Evolutionary conservation across 352 stramenopile genomes (phyloP).

Genomic region (Discostella stelligera): DNA sequence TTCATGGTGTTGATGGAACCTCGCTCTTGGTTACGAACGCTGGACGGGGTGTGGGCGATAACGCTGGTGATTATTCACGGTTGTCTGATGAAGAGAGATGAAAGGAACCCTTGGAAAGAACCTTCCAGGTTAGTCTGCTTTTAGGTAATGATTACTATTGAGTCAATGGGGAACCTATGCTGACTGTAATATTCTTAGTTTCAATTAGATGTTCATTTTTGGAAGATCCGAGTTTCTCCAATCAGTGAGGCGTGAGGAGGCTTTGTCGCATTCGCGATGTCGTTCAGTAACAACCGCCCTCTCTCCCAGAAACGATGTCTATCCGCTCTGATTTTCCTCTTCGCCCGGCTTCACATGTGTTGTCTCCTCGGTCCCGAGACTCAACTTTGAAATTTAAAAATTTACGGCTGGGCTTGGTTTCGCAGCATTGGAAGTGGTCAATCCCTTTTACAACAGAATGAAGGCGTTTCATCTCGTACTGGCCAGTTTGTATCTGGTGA

Average conservation of each 20-base stretch:
- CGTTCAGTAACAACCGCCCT: too few relatives aligned
- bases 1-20: conserved; percentile 64
- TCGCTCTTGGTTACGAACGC: conserved; percentile 63
- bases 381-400: too few relatives aligned
- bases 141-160: neutral
- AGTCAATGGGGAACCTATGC: neutral
- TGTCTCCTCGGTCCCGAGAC: conserved; percentile 24
- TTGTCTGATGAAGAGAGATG: conserved; percentile 27
- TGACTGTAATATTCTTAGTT: neutral
- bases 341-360: too few relatives aligned
- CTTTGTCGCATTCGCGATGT: too few relatives aligned
- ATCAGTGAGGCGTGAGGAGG: too few relatives aligned
- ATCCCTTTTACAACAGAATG: neutral
- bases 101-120: neutral
- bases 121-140: neutral
- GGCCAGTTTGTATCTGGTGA: neutral
- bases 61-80: conserved; percentile 25
- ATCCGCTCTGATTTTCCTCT: too few relatives aligned
- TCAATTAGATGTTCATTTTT: too few relatives aligned
- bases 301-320: too few relatives aligned
- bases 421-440: too few relatives aligned
- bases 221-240: too few relatives aligned
- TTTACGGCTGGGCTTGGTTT: too few relatives aligned
- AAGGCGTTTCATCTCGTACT: neutral
- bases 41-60: conserved; percentile 30